phyloP scores from a whole-genome alignment of 306 rosid genomes.

The Acacia crassicarpa region DNA sequence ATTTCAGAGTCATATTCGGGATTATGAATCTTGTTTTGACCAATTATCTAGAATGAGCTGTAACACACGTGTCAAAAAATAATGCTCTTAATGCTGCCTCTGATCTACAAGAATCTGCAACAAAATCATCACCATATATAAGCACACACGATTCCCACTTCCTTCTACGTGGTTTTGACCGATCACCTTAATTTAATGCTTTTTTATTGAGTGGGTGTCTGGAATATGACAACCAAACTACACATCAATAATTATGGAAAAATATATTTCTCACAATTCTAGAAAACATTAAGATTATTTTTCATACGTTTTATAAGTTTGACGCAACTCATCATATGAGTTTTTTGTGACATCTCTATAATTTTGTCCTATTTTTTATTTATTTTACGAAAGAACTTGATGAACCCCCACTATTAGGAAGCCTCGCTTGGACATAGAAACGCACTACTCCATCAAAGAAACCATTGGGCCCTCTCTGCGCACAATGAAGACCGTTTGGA shows the following conservation, averaged over 20 bases:
- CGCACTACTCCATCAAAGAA: too few relatives aligned
- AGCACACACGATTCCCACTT: too few relatives aligned
- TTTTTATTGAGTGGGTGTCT: neutral
- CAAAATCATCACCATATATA: neutral
- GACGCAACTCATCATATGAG: too few relatives aligned
- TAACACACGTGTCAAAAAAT: neutral
- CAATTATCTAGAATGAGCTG: neutral
- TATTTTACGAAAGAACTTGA: neutral
- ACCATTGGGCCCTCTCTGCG: too few relatives aligned
- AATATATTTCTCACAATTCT: too few relatives aligned
- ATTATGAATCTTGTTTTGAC: neutral
- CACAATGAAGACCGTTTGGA: too few relatives aligned
- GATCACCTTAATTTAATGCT: neutral
- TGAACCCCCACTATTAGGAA: neutral
- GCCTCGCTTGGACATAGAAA: neutral
- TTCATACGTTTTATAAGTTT: too few relatives aligned
- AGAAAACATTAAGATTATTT: too few relatives aligned
- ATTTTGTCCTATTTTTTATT: too few relatives aligned
- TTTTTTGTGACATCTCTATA: too few relatives aligned
- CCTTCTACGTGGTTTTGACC: neutral
- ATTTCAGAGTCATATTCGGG: neutral
- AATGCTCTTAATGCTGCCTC: neutral
- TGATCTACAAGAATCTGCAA: neutral
- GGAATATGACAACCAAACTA: neutral
- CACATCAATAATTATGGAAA: too few relatives aligned